Conservation (phyloP, 768 basidiomycete genomes). For the Tylopilus balloui region DNA sequence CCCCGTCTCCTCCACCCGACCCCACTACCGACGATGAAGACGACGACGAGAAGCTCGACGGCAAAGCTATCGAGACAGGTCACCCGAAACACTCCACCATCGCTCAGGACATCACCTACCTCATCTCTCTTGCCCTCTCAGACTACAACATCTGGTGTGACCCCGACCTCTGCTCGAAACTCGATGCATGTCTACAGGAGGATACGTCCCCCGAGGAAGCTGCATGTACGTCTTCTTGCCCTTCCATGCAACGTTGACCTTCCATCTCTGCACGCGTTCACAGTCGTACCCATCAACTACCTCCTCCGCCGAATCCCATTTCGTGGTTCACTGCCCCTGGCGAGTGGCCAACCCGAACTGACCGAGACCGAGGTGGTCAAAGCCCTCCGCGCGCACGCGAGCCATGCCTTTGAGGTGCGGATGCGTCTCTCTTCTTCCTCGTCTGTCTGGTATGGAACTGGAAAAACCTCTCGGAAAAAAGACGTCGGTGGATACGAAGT, state of each 20-base stretch:
- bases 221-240: constrained; percentile 46
- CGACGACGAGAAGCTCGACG: constrained; percentile 10
- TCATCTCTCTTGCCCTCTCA: constrained; percentile 61
- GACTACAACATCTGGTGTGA: constrained; percentile 67
- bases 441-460: constrained; percentile 35
- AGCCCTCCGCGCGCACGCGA: constrained; percentile 49
- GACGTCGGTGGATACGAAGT: constrained; percentile 61
- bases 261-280: neutral
- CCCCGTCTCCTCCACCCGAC: constrained; percentile 9
- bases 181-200: constrained; percentile 34
- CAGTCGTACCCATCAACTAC: constrained; percentile 59
- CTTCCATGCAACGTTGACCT: neutral
- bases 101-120: constrained; percentile 44
- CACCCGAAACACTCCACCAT: constrained; percentile 18
- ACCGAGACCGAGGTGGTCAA: constrained; percentile 51
- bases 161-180: constrained; percentile 45
- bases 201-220: constrained; percentile 22
- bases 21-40: constrained; percentile 1
- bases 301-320: constrained; percentile 40
- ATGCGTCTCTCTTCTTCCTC: constrained; percentile 44
- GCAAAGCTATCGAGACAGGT: constrained; percentile 14
- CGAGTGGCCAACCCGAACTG: constrained; percentile 7
- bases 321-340: constrained; percentile 15
- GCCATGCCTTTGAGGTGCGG: constrained; percentile 51
- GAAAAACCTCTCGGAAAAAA: constrained; percentile 26